Conservation (phyloP, 371 early-diverging fungal species). For the Paraphysoderma sedebokerense region DNA sequence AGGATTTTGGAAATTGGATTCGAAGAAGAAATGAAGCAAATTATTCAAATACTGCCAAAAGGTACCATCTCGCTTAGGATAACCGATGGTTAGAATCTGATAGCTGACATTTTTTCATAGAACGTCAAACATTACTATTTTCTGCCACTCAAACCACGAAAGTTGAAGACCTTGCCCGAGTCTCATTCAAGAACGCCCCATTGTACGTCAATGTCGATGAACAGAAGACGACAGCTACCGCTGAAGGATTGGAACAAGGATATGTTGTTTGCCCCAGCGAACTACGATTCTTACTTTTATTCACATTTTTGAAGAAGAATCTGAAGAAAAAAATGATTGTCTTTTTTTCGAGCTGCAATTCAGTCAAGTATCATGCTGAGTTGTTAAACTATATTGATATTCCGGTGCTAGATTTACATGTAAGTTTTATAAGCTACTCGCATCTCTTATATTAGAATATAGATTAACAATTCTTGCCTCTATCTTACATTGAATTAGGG, state of each 20-base stretch:
- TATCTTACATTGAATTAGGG: slow-evolving; percentile 24
- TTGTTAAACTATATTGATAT: slow-evolving; percentile 92
- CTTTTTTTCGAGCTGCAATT: slow-evolving; percentile 88
- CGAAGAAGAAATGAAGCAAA: slow-evolving; percentile 96
- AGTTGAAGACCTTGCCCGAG: slow-evolving; percentile 87
- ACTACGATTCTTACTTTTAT: slow-evolving; percentile 75
- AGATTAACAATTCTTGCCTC: not conserved
- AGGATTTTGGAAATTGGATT: slow-evolving; percentile 95
- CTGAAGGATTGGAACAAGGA: slow-evolving; percentile 89
- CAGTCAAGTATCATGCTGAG: slow-evolving; percentile 89
- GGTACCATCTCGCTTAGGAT: slow-evolving; percentile 11
- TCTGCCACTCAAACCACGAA: slow-evolving; percentile 98
- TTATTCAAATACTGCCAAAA: slow-evolving; percentile 70
- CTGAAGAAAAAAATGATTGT: slow-evolving; percentile 91
- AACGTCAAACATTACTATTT: slow-evolving; percentile 92
- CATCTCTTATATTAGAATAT: not conserved
- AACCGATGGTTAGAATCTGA: not conserved
- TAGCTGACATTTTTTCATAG: slow-evolving; percentile 9
- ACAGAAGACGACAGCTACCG: slow-evolving; percentile 74
- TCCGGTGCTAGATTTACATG: slow-evolving; percentile 85
- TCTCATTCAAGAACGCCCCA: slow-evolving; percentile 79
- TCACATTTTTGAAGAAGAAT: slow-evolving; percentile 87
- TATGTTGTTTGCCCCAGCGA: slow-evolving; percentile 85
- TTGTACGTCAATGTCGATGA: slow-evolving; percentile 93
- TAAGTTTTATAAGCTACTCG: slow-evolving; percentile 15